Percentiles rank a stretch among this genome's conserved stretches.
phyloP scores from a whole-genome alignment of 2,329 filamentous ascomycete species.

The Penicillium janthinellum region DNA sequence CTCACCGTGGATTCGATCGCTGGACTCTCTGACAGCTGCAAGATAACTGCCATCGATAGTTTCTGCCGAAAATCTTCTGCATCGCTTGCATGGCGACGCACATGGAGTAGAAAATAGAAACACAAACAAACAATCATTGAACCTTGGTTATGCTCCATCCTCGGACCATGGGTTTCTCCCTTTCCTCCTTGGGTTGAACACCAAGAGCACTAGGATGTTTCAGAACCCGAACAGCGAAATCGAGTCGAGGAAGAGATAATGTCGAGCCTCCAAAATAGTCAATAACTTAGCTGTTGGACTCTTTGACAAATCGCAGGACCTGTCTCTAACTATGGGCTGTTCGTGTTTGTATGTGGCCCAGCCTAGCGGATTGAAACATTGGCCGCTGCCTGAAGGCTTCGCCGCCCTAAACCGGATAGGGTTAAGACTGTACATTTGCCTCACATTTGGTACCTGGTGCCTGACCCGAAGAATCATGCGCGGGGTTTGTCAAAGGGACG shows the following conservation, averaged over 20 bases:
- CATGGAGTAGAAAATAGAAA: background rate
- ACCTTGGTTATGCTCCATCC: background rate
- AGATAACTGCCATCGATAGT: background rate
- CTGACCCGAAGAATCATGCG: background rate
- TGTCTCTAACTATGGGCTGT: slow-evolving; percentile 1
- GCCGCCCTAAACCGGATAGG: background rate
- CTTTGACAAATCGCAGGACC: slow-evolving; percentile 7
- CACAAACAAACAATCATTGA: background rate
- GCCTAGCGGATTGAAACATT: slow-evolving; percentile 2
- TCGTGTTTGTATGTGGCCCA: background rate
- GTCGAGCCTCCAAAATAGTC: slow-evolving; percentile 8
- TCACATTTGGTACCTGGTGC: background rate
- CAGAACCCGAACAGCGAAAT: background rate
- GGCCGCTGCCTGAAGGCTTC: slow-evolving; percentile 5
- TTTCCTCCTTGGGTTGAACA: background rate
- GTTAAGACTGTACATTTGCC: background rate
- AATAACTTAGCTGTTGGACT: background rate
- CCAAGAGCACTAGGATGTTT: background rate
- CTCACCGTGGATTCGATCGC: slow-evolving; percentile 3
- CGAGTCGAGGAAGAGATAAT: background rate
- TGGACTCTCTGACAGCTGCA: background rate
- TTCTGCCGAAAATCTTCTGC: background rate
- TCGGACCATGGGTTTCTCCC: background rate
- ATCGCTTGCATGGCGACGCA: slow-evolving; percentile 4
- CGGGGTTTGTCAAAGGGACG: background rate